These are phyloP conservation scores for Cutaneotrichosporon daszewskae DNA, from an alignment of 1,284 basidiomycete genomes.

Conservation along the genomic window DNA sequence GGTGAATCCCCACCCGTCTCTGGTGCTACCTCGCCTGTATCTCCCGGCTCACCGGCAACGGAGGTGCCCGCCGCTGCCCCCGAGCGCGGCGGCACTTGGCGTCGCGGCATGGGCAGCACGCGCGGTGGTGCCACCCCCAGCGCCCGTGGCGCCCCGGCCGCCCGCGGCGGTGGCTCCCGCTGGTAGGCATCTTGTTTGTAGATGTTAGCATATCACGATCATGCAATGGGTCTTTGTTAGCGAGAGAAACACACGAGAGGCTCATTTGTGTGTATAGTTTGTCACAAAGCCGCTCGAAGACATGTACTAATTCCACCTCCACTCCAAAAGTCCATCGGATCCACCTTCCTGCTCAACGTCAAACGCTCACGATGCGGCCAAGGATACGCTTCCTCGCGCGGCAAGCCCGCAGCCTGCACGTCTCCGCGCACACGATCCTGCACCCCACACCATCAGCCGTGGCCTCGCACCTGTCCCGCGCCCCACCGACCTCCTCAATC, in stretches of 20 bases:
- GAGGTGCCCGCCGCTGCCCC: constrained; percentile 55
- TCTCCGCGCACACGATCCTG: constrained; percentile 25
- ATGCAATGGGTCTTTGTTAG: background rate
- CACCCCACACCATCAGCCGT: constrained; percentile 12
- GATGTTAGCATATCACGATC: background rate
- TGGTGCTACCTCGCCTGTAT: background rate
- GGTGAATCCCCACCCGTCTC: constrained; percentile 11
- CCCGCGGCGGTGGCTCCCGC: background rate
- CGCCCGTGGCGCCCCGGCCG: background rate
- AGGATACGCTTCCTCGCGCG: background rate
- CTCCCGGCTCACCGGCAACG: constrained; percentile 1
- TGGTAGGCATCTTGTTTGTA: background rate
- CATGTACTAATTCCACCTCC: background rate
- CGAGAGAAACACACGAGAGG: background rate
- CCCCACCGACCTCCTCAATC: constrained; percentile 9
- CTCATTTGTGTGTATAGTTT: background rate
- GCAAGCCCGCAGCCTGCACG: constrained; percentile 1
- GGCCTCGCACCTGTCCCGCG: background rate
- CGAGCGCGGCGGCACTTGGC: constrained; percentile 32
- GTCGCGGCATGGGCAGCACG: background rate
- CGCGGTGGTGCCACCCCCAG: no score
- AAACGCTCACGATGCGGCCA: no score
- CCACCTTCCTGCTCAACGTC: background rate
- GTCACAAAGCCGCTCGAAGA: background rate
- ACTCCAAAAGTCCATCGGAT: background rate